These are phyloP conservation scores for Serendipita sp. DNA, from an alignment of 768 basidiomycete species.

Conservation along the genomic window DNA sequence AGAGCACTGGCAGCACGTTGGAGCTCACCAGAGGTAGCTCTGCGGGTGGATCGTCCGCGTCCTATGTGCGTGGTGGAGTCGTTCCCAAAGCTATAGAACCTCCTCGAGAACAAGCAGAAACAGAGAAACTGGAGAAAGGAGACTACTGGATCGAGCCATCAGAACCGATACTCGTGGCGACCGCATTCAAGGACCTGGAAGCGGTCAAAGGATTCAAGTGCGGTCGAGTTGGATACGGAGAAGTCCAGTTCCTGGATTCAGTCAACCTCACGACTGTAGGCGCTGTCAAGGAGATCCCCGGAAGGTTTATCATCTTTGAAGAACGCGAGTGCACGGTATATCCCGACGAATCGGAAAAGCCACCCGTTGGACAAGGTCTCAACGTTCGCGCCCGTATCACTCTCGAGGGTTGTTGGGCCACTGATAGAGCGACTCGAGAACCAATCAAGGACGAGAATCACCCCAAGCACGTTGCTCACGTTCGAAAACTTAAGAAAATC, in stretches of 20 bases:
- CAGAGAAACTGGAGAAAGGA: slow-evolving; percentile 49
- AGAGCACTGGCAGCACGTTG: neutral
- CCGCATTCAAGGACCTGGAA: slow-evolving; percentile 56
- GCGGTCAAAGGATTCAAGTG: slow-evolving; percentile 65
- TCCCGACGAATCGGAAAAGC: slow-evolving; percentile 81
- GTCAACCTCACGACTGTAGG: slow-evolving; percentile 71
- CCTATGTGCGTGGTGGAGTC: slow-evolving; percentile 17
- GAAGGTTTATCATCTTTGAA: slow-evolving; percentile 75
- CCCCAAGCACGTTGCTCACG: slow-evolving; percentile 48
- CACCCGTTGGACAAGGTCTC: slow-evolving; percentile 65
- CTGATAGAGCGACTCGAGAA: slow-evolving; percentile 81
- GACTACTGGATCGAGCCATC: slow-evolving; percentile 86
- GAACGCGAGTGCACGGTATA: slow-evolving; percentile 90
- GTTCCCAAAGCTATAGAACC: slow-evolving; percentile 12
- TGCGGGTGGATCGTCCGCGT: slow-evolving; percentile 17
- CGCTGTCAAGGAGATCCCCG: slow-evolving; percentile 65
- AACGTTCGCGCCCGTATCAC: slow-evolving; percentile 74
- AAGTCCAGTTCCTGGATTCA: slow-evolving; percentile 64
- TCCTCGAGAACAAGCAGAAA: slow-evolving; percentile 16
- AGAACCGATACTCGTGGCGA: slow-evolving; percentile 49
- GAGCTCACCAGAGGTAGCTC: neutral
- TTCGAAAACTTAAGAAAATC: slow-evolving; percentile 72
- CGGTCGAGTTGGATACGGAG: slow-evolving; percentile 81
- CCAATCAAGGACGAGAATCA: slow-evolving; percentile 71
- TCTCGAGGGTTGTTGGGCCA: slow-evolving; percentile 69